Conservation (phyloP, 2,329 filamentous ascomycete species). For the Massarina eburnea region DNA sequence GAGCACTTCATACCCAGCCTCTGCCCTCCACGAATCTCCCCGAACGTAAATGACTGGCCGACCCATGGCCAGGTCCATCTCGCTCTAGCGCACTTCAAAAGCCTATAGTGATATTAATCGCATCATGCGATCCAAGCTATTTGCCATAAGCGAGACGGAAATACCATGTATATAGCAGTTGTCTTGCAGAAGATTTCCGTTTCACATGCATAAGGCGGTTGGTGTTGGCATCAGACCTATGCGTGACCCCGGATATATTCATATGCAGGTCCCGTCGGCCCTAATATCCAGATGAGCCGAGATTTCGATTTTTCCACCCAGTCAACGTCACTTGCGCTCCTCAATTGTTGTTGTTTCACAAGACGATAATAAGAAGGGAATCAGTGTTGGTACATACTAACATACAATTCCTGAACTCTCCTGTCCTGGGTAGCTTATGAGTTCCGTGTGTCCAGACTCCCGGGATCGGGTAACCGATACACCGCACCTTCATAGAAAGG, state of each 20-base stretch:
- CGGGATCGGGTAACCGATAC: too few relatives aligned
- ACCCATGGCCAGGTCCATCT: neutral
- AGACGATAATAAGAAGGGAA: too few relatives aligned
- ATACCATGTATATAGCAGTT: neutral
- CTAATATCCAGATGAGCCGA: constrained; percentile 30
- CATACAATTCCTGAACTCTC: too few relatives aligned
- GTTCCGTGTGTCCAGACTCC: too few relatives aligned
- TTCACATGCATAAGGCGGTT: neutral
- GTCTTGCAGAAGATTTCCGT: neutral
- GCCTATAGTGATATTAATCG: neutral
- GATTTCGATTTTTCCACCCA: constrained; percentile 23
- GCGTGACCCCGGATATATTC: constrained; percentile 17
- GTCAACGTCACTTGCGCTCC: neutral
- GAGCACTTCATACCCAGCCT: neutral
- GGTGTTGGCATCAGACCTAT: neutral
- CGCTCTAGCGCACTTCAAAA: neutral
- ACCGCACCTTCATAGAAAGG: too few relatives aligned
- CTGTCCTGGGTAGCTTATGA: too few relatives aligned
- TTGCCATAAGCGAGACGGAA: neutral
- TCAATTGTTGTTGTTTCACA: too few relatives aligned
- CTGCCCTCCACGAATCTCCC: neutral
- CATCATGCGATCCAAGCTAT: neutral
- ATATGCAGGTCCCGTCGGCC: constrained; percentile 32
- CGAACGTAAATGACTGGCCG: neutral
- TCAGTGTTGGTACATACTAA: too few relatives aligned